phyloP scores from a whole-genome alignment of 176 grass and related monocot species.

The Urochloa ruziziensis region DNA sequence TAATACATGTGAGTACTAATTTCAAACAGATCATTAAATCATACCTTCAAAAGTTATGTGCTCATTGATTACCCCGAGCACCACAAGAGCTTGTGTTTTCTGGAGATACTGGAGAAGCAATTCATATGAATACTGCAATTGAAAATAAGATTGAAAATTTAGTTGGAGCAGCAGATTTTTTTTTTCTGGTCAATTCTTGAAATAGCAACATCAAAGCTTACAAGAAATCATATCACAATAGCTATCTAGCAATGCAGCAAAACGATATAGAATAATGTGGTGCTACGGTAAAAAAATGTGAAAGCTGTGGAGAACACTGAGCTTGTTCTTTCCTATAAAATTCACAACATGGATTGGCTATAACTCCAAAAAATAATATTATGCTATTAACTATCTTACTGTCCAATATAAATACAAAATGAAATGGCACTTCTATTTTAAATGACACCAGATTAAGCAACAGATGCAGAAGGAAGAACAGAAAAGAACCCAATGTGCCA shows the following conservation, averaged over 20 bases:
- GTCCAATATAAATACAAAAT: neutral
- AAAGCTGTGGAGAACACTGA: neutral
- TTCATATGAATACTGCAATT: conserved; percentile 85
- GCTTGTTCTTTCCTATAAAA: neutral
- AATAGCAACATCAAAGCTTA: conserved; percentile 5
- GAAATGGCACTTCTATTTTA: neutral
- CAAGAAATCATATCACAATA: neutral
- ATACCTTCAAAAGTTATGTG: conserved; percentile 91
- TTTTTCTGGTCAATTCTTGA: neutral
- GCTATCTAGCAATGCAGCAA: neutral
- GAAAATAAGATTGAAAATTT: conserved; percentile 12
- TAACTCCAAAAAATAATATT: neutral
- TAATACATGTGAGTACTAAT: neutral
- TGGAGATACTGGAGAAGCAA: conserved; percentile 93
- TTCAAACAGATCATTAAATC: conserved; percentile 7
- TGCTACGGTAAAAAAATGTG: neutral
- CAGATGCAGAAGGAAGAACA: neutral
- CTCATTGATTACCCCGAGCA: conserved; percentile 90
- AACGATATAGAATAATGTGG: neutral
- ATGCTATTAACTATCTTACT: neutral
- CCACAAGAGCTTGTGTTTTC: conserved; percentile 76
- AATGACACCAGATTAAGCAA: neutral
- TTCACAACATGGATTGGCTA: neutral
- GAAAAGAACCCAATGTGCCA: neutral
- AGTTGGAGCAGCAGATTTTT: neutral